Evolutionary conservation across 441 rosid species (phyloP).

Genomic region (Euphorbia celastroides): DNA sequence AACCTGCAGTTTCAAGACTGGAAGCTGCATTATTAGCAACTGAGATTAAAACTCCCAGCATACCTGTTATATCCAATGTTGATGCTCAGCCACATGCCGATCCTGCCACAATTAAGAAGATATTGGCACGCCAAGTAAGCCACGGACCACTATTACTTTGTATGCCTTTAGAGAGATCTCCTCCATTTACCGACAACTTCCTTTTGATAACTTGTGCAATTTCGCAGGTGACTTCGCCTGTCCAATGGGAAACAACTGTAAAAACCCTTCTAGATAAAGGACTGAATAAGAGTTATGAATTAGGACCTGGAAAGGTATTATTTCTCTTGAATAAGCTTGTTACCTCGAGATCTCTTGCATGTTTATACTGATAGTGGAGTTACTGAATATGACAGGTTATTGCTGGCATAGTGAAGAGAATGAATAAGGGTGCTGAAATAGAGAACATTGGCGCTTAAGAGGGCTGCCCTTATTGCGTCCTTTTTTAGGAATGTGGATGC

Average conservation of each 20-base stretch:
- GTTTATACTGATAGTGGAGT: background rate
- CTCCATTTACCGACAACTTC: background rate
- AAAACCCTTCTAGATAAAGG: conserved; percentile 73
- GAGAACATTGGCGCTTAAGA: conserved; percentile 68
- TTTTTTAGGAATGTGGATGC: background rate
- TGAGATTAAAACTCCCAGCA: conserved; percentile 65
- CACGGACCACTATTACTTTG: background rate
- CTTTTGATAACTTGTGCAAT: too few species aligned
- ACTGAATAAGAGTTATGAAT: conserved; percentile 76
- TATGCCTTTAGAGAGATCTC: background rate
- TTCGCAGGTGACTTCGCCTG: conserved; percentile 94
- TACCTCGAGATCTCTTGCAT: conserved; percentile 3
- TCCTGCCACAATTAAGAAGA: conserved; percentile 80
- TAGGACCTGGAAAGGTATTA: conserved; percentile 95
- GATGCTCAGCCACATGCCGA: conserved; percentile 94
- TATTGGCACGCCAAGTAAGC: conserved; percentile 74
- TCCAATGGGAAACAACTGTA: conserved; percentile 96
- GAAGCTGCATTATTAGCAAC: conserved; percentile 83
- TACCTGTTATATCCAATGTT: conserved; percentile 96
- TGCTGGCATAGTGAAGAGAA: conserved; percentile 93
- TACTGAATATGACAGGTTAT: conserved; percentile 53
- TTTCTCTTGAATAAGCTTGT: background rate
- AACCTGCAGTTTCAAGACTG: conserved; percentile 43
- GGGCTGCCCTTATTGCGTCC: background rate
- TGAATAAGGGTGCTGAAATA: conserved; percentile 62